phyloP scores from a whole-genome alignment of 768 basidiomycete genomes.

The Kwoniella sp. region DNA sequence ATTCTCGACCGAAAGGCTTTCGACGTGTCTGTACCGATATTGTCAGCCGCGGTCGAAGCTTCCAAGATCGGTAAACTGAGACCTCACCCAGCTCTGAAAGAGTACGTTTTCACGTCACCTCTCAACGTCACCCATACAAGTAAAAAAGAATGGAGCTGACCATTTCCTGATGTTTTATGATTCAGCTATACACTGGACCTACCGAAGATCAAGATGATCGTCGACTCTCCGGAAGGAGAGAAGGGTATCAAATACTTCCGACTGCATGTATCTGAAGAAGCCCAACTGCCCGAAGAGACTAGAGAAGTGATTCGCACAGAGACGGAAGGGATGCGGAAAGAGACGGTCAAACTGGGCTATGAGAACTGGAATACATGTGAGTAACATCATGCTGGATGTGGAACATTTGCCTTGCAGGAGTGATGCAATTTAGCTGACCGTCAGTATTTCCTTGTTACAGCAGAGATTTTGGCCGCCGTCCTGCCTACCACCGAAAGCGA shows the following conservation, averaged over 20 bases:
- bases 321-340: slow-evolving; percentile 62
- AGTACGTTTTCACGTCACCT: slow-evolving; percentile 46
- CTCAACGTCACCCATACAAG: too few species aligned
- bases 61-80: slow-evolving; percentile 62
- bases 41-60: slow-evolving; percentile 69
- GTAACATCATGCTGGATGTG: too few species aligned
- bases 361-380: slow-evolving; percentile 85
- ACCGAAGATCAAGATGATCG: slow-evolving; percentile 29
- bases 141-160: too few species aligned
- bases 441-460: slow-evolving; percentile 26
- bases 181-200: slow-evolving; percentile 29
- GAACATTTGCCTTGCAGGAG: too few species aligned
- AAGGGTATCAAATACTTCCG: slow-evolving; percentile 15
- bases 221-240: slow-evolving; percentile 10
- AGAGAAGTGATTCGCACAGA: slow-evolving; percentile 64
- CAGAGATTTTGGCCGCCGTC: slow-evolving; percentile 75
- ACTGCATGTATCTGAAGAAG: slow-evolving; percentile 62
- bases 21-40: slow-evolving; percentile 65
- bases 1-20: slow-evolving; percentile 66
- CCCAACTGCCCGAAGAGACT: slow-evolving; percentile 66
- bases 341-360: slow-evolving; percentile 72
- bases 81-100: slow-evolving; percentile 36
- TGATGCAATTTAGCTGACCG: too few species aligned
- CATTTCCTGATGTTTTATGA: slow-evolving; percentile 22
- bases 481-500: slow-evolving; percentile 76